Evolutionary conservation across 345 rosid genomes (phyloP).

Genomic region (Melaleuca alternifolia): DNA sequence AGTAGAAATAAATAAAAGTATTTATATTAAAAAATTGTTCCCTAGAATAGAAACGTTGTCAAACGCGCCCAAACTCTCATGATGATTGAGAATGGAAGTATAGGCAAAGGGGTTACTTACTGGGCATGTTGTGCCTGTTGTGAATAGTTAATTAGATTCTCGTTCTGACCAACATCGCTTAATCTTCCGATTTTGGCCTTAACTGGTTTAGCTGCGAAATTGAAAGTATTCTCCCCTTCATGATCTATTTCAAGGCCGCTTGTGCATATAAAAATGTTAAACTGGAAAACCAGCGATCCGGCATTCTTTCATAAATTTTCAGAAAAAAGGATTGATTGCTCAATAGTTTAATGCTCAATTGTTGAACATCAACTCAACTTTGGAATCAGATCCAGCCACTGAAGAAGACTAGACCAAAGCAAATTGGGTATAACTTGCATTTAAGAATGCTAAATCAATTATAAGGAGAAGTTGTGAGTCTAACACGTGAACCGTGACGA

Average conservation of each 20-base stretch:
- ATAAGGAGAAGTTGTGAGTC: too few relatives aligned
- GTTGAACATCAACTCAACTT: not conserved
- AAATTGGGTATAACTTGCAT: not conserved
- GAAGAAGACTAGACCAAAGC: not conserved
- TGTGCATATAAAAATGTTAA: not conserved
- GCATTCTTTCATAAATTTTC: not conserved
- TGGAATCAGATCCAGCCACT: not conserved
- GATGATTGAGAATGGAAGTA: not conserved
- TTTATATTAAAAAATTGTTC: too few relatives aligned
- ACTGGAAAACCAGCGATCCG: not conserved
- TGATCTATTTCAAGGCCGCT: not conserved
- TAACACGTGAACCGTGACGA: not conserved
- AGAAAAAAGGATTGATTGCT: too few relatives aligned
- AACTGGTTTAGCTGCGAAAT: not conserved
- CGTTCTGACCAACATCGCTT: not conserved
- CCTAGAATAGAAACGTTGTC: too few relatives aligned
- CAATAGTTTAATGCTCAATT: not conserved
- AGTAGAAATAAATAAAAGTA: too few relatives aligned
- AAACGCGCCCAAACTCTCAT: too few relatives aligned
- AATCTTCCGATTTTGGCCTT: not conserved
- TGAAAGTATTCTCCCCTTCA: not conserved
- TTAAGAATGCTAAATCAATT: not conserved
- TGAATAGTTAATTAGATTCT: not conserved
- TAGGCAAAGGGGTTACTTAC: not conserved
- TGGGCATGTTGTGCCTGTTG: not conserved